Base-by-base conservation (phyloP, 495 filamentous ascomycete genomes). In the Penicillium tannophilum region DNA sequence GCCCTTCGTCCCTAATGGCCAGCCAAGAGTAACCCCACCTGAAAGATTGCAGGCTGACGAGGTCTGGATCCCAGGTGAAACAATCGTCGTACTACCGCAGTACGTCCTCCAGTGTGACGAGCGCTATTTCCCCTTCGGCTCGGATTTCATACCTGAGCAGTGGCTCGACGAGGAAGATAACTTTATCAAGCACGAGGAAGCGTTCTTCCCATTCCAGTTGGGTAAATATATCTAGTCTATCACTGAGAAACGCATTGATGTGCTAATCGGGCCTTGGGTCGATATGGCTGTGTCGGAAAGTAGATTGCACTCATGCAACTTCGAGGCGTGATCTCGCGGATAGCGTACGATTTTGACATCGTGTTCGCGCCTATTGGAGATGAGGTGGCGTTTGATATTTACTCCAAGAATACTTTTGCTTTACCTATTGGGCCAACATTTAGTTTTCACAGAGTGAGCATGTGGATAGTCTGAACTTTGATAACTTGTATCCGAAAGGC, bases 121-220 rank as follows among this genome's bases (percentile, higher is more conserved):
- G 28, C 62, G 65, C 5, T 24, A 57, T 11, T 81, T 77, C 53
- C 62, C 49, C 8, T 54, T 65, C 4, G 69, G 76, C 0, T 54
- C 68, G 3, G 72, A 79, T 9, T 86, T 81, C 55, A 68, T 86
- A n/a, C 83, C 84, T 0, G 83, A 86, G 60, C 76, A 84, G 20
- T 87, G 83, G 82, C 44, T 46, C 20, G 55, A 65, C 62, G 10
- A 55, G 60, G 31, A 70, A 70, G 10, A 74, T 78, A n/a, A 66
- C 81, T 48, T 70, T 78, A 39, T 70, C 3, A 24, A 65, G 14
- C 71, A 83, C 55, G 74, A 74, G 45, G 59, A 63, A 11, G 82
- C 79, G 0, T 87, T 79, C 52, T 63, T 72, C 4, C 85, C 84
- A 0, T 88, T 88, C 61, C 69, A 66, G 3, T 52, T 70, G 33